Percentiles rank a stretch among this genome's conserved stretches.
phyloP scores from a whole-genome alignment of 768 basidiomycete species.

The Lyophyllum semitale region DNA sequence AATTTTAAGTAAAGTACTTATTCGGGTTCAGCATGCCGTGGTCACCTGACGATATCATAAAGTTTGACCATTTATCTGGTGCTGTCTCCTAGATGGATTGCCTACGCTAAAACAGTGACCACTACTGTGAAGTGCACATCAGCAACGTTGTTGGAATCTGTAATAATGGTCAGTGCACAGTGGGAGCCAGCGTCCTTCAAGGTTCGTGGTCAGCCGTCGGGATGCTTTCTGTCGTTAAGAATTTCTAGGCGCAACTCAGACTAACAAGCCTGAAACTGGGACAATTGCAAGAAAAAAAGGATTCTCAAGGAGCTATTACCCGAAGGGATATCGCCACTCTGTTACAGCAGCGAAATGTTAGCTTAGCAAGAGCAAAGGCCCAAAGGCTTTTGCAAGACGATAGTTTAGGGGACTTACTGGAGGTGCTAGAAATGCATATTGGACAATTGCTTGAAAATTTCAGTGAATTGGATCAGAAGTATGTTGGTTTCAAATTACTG shows the following conservation, averaged over 20 bases:
- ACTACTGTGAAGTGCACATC: neutral
- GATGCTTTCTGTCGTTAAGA: constrained; percentile 6
- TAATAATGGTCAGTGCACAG: constrained; percentile 15
- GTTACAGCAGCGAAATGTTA: constrained; percentile 60
- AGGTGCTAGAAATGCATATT: constrained; percentile 65
- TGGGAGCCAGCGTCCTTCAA: constrained; percentile 40
- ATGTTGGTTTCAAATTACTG: constrained; percentile 19
- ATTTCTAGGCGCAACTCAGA: constrained; percentile 58
- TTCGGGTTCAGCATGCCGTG: no score
- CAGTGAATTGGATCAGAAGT: constrained; percentile 56
- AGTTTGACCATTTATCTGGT: no score
- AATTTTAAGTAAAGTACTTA: no score
- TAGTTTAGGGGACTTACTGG: constrained; percentile 59
- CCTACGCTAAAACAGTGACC: neutral
- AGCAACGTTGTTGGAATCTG: neutral
- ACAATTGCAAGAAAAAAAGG: constrained; percentile 70
- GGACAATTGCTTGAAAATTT: constrained; percentile 62
- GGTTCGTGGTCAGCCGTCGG: constrained; percentile 24
- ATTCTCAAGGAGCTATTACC: constrained; percentile 61
- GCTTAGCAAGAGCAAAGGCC: constrained; percentile 71
- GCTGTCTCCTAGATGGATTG: neutral
- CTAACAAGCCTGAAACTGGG: constrained; percentile 65
- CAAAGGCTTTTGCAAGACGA: constrained; percentile 69
- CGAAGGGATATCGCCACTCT: constrained; percentile 70
- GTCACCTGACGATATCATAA: no score